phyloP scores from a whole-genome alignment of 1,284 basidiomycete genomes.

The Amylostereum chailletii region DNA sequence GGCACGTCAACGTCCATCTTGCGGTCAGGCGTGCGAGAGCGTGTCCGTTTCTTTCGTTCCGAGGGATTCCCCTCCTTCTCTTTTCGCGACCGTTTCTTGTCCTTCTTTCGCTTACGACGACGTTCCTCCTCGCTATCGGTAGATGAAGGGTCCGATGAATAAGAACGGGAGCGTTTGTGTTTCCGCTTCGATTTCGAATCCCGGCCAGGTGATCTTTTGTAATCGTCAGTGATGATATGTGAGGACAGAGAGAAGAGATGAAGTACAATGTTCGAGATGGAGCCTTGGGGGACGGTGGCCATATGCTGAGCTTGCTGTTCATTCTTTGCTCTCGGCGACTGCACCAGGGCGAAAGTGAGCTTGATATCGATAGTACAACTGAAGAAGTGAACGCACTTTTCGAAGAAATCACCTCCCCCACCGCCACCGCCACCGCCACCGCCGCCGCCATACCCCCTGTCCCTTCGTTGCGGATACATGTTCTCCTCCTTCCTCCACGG shows the following conservation, averaged over 20 bases:
- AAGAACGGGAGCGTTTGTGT: conserved; percentile 51
- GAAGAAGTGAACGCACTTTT: conserved; percentile 35
- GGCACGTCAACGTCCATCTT: conserved; percentile 22
- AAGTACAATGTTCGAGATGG: conserved; percentile 52
- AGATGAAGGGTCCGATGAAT: conserved; percentile 40
- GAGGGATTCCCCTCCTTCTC: conserved; percentile 28
- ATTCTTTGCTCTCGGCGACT: conserved; percentile 77
- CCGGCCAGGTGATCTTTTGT: conserved; percentile 36
- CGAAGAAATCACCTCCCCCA: conserved; percentile 42
- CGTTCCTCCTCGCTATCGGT: conserved; percentile 51
- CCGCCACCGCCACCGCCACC: conserved; percentile 17
- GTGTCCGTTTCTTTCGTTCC: conserved; percentile 23
- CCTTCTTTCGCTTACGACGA: conserved; percentile 32
- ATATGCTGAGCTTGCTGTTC: conserved; percentile 55
- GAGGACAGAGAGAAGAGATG: background rate
- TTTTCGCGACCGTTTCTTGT: conserved; percentile 27
- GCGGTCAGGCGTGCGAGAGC: conserved; percentile 15
- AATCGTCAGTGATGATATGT: background rate
- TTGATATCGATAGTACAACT: background rate
- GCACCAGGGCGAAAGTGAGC: conserved; percentile 1
- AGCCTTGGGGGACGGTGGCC: conserved; percentile 80
- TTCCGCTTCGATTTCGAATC: conserved; percentile 41
- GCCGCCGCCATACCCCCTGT: conserved; percentile 14
- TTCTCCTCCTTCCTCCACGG: conserved; percentile 40
- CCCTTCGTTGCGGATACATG: conserved; percentile 35